Conservation (phyloP, 441 rosid genomes). For the Bocquillonia castaneifolia region DNA sequence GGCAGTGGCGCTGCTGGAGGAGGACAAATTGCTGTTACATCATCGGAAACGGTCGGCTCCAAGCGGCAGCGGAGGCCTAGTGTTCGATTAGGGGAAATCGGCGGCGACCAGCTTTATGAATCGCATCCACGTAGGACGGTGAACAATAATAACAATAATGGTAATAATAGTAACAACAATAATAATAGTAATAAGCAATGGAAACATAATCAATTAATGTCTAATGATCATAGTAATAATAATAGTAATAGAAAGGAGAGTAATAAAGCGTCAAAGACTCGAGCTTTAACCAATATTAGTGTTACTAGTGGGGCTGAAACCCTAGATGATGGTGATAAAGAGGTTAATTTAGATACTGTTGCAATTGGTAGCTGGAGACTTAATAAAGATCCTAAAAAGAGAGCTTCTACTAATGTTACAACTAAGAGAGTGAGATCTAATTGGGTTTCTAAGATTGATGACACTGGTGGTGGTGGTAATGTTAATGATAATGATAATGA, state of each 20-base stretch:
- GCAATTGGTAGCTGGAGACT: conserved; percentile 68
- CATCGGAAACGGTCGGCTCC: conserved; percentile 50
- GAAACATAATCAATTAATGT: conserved; percentile 24
- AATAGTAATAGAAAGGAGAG: conserved; percentile 27
- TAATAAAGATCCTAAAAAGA: conserved; percentile 48
- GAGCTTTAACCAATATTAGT: conserved; percentile 57
- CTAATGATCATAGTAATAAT: conserved; percentile 20
- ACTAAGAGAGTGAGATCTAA: conserved; percentile 55
- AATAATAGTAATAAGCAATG: conserved; percentile 39
- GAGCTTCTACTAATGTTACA: conserved; percentile 33
- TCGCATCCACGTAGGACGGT: conserved; percentile 38
- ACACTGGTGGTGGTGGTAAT: conserved; percentile 24
- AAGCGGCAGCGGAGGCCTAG: conserved; percentile 82
- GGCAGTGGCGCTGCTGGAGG: conserved; percentile 13
- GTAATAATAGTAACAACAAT: no score
- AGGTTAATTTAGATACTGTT: conserved; percentile 44
- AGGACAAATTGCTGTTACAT: conserved; percentile 26
- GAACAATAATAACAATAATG: no score
- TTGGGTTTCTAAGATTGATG: conserved; percentile 54
- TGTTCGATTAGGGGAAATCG: conserved; percentile 87
- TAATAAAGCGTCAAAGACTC: conserved; percentile 54
- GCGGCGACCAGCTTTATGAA: conserved; percentile 53
- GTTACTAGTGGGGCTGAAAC: conserved; percentile 38
- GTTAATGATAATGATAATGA: conserved; percentile 21
- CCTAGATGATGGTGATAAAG: conserved; percentile 57